These are phyloP conservation scores for Aspergillus phoenicis DNA, from an alignment of 2,329 filamentous ascomycete species.

Conservation along the genomic window DNA sequence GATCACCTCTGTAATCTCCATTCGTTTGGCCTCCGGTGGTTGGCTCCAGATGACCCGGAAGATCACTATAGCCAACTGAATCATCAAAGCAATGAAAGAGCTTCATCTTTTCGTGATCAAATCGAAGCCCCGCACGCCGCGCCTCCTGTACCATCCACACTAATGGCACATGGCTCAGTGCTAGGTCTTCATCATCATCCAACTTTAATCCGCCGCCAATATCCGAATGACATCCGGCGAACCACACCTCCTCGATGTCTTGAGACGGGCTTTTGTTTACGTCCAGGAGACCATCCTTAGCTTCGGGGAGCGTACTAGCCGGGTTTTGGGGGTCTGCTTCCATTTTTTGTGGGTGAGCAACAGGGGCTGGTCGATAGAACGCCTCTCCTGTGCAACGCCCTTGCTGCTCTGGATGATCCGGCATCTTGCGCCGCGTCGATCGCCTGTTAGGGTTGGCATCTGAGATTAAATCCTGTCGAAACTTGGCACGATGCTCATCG, in stretches of 20 bases:
- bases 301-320: too few relatives aligned
- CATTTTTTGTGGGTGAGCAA: too few relatives aligned
- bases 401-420: too few relatives aligned
- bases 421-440: too few relatives aligned
- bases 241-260: slow-evolving; percentile 72
- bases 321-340: too few relatives aligned
- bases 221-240: slow-evolving; percentile 73
- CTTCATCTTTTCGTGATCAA: slow-evolving; percentile 52
- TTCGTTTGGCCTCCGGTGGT: slow-evolving; percentile 42
- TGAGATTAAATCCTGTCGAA: background rate
- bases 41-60: slow-evolving; percentile 37
- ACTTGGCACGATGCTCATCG: slow-evolving; percentile 11
- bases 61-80: slow-evolving; percentile 28
- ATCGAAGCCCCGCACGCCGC: slow-evolving; percentile 64
- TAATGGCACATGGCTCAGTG: slow-evolving; percentile 66
- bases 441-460: too few relatives aligned
- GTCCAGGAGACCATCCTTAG: too few relatives aligned
- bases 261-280: slow-evolving; percentile 34
- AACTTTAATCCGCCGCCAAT: slow-evolving; percentile 72
- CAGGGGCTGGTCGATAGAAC: too few relatives aligned
- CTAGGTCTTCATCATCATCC: slow-evolving; percentile 50
- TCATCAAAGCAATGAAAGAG: slow-evolving; percentile 23
- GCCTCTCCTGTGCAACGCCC: too few relatives aligned
- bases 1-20: background rate
- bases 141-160: slow-evolving; percentile 70